Evolutionary conservation across 331 rosid species (phyloP), one percentile per base, ranked within the genome.

Genomic region (Malus hybrid): DNA sequence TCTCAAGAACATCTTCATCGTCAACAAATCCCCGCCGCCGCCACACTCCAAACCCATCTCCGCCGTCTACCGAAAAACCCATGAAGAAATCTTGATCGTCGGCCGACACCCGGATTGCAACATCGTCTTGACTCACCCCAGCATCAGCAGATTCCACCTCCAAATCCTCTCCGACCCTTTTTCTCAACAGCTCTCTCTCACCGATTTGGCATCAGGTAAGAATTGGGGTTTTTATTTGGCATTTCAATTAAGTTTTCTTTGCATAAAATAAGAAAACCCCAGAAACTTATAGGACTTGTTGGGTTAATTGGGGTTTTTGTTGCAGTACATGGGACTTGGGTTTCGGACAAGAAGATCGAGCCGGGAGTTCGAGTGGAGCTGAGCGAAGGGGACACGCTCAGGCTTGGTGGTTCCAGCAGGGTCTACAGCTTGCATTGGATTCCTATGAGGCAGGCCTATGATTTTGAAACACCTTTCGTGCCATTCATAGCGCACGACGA

Each of bases 111-210:
- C 92, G 0, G 83, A 85, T 26, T 92, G 97, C 87, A 79, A 85
- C 80, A 71, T 92, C 73, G 79, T 84, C 75, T 79, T 92, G 26
- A 87, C 89, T 3, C 97, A 94, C 74, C 99, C 99, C 48, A 94
- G 99, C 81, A 78, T 94, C 66, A 94, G 97, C 81, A 83, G 99
- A 78, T 94, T 86, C 84, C 99, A 94, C 82, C 91, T 94, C 82
- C 84, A 84, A 70, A 86, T 94, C 82, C 80, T 72, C 24, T 86
- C 89, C 32, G 66, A 75, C 8, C 88, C 92, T 9, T 82, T 83
- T 46, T 84, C 83, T 0, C 89, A 76, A 11, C 75, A 83, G 70
- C 85, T 94, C 63, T 87, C 70, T 14, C 88, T 94, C 48, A 29
- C 80, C 39, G 97, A 92, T 75, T 83, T 89, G 30, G 82, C 89